Evolutionary conservation across 1,139 yeast genomes (phyloP).

Genomic region (Hyphopichia khmerensis): DNA sequence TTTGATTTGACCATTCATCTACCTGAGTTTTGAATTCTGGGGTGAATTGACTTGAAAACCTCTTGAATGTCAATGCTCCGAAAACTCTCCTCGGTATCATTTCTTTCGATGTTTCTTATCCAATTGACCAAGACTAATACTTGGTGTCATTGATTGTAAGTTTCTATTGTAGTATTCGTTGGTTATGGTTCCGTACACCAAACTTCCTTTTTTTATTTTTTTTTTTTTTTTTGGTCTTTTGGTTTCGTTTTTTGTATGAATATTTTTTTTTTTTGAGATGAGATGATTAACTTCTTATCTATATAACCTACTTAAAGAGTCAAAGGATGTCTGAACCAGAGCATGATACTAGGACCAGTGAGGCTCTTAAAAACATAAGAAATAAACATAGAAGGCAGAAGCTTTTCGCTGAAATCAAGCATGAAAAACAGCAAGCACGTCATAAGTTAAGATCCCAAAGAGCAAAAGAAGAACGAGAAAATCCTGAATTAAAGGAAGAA

Average conservation of each 20-base stretch:
- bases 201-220: not conserved
- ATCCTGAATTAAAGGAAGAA: constrained; percentile 79
- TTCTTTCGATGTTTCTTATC: no score
- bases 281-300: not conserved
- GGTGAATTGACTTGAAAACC: not conserved
- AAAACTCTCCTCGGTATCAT: not conserved
- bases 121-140: no score
- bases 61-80: not conserved
- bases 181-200: not conserved
- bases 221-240: not conserved
- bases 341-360: constrained; percentile 1
- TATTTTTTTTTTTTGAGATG: constrained; percentile 1
- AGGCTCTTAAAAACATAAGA: constrained; percentile 45
- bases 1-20: constrained; percentile 5
- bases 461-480: constrained; percentile 78
- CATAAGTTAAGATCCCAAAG: constrained; percentile 75
- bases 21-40: constrained; percentile 1
- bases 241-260: not conserved
- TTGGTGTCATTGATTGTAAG: no score
- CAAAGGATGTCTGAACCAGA: constrained; percentile 8
- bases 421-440: constrained; percentile 71
- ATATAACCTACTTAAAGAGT: not conserved
- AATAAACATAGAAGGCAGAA: constrained; percentile 82
- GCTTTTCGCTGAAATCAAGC: constrained; percentile 70
- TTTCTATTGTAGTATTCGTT: no score